Evolutionary conservation across 106 monocot species (phyloP), one percentile per base, ranked within the genome.

Genomic region (Platanthera guangdongensis): DNA sequence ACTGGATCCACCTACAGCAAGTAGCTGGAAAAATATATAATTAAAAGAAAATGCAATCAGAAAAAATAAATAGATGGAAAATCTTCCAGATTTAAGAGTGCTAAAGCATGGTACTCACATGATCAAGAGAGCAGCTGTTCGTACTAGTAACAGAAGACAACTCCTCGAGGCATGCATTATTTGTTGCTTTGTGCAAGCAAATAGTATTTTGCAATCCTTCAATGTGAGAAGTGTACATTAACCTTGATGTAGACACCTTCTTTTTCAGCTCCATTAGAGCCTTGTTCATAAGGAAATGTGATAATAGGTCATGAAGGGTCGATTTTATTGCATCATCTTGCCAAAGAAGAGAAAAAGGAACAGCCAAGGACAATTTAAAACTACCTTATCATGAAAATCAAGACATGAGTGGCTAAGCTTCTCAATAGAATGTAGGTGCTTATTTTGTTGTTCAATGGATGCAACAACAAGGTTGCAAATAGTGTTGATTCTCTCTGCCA

Each of bases 321-420:
- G 8, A 14, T 14, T 53, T 8, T 53, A 10, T 53, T 53, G 12
- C 14, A 53, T 8, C 8, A 53, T 53, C 53, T 4, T 53, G 53
- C 53, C 8, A 62, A 62, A 62, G 18, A n/a, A 19, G 18, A 19
- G 7, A 62, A 2, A 48, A 46, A 70, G 47, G 15, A 25, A 48
- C 12, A 70, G 21, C 21, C 50, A 72, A 19, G 51, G 13, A 72
- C 21, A 1, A 50, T 18, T 5, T 9, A 11, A 65, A 53, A 65
- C 39, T 39, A 99, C 99, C 92, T 87, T 90, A 21, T 99, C 92
- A 82, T 94, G 86, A 77, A 85, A 94, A 74, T 90, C 82, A 51
- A 94, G 62, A 80, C 82, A 92, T 63, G 94, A 90, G 9, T 88
- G 71, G 25, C 99, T 92, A 47, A 92, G 76, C 12, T 88, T 82